Evolutionary conservation across 2,329 filamentous ascomycete species (phyloP).

Genomic region (Alternaria gaisen): DNA sequence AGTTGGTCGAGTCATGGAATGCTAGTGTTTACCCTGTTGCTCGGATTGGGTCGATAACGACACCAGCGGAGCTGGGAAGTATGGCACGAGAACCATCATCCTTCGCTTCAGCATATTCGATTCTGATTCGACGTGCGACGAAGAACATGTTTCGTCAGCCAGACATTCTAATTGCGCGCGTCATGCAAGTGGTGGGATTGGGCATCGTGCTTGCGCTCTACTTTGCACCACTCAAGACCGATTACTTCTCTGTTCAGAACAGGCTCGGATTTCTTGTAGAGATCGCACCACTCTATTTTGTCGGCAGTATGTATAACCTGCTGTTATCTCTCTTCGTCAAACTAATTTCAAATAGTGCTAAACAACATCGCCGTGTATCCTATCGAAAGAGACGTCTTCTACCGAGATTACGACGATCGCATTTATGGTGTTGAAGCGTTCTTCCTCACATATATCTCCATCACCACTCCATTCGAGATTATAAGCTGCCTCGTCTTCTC

Average conservation of each 20-base stretch:
- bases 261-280: constrained; percentile 78
- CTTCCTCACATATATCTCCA: constrained; percentile 72
- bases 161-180: constrained; percentile 45
- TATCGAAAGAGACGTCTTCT: constrained; percentile 76
- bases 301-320: constrained; percentile 61
- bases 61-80: constrained; percentile 75
- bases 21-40: constrained; percentile 36
- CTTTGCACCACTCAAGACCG: constrained; percentile 74
- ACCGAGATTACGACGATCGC: constrained; percentile 77
- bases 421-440: constrained; percentile 77
- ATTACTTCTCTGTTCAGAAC: constrained; percentile 76
- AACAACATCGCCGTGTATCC: constrained; percentile 82
- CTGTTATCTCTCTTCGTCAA: not conserved
- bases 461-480: constrained; percentile 78
- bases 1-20: constrained; percentile 68
- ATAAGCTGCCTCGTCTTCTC: constrained; percentile 71
- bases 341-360: constrained; percentile 60
- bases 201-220: constrained; percentile 55
- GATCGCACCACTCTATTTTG: constrained; percentile 74
- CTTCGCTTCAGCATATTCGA: constrained; percentile 69
- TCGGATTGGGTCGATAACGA: constrained; percentile 59
- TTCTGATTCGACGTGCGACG: constrained; percentile 71
- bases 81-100: constrained; percentile 70
- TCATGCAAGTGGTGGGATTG: constrained; percentile 52
- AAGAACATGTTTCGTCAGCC: constrained; percentile 65